phyloP scores from a whole-genome alignment of 495 filamentous ascomycete genomes.

The Aspergillus diversus region DNA sequence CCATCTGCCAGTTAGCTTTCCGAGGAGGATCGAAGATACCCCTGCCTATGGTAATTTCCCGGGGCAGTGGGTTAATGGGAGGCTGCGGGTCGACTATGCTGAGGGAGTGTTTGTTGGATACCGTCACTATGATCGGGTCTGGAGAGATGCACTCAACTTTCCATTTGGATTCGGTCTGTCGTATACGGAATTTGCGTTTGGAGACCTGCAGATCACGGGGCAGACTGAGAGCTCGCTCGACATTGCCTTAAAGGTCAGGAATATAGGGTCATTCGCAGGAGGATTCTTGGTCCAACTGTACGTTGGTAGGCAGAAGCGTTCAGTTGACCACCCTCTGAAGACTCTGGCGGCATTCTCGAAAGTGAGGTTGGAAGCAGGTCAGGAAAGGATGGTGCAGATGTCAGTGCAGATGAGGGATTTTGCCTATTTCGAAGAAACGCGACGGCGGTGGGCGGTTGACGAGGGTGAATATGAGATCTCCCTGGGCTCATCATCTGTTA shows the following conservation, averaged over 20 bases:
- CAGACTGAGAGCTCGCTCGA: slow-evolving; percentile 51
- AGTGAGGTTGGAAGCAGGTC: slow-evolving; percentile 59
- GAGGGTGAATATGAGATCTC: slow-evolving; percentile 12
- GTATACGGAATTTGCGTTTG: slow-evolving; percentile 63
- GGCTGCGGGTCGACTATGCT: slow-evolving; percentile 67
- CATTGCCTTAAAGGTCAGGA: slow-evolving; percentile 65
- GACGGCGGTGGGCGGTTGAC: slow-evolving; percentile 2
- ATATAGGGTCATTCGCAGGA: slow-evolving; percentile 68
- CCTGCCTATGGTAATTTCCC: slow-evolving; percentile 64
- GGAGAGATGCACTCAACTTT: slow-evolving; percentile 59
- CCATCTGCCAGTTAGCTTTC: slow-evolving; percentile 77
- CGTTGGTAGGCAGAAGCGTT: slow-evolving; percentile 43
- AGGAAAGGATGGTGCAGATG: slow-evolving; percentile 62
- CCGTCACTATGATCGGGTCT: slow-evolving; percentile 70
- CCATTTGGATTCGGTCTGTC: slow-evolving; percentile 79
- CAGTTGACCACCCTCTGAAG: slow-evolving; percentile 58
- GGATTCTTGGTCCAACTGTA: slow-evolving; percentile 79
- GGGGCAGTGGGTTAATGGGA: slow-evolving; percentile 44
- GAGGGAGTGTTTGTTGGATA: slow-evolving; percentile 89
- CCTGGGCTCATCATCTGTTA: neutral
- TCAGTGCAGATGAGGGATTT: slow-evolving; percentile 40
- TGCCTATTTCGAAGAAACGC: slow-evolving; percentile 10
- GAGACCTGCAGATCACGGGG: slow-evolving; percentile 38
- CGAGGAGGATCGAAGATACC: slow-evolving; percentile 68
- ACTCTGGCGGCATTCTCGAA: slow-evolving; percentile 74